A percentile compares a stretch with the other conserved stretches of the same genome.
phyloP scores from a whole-genome alignment of 495 filamentous ascomycete species.

The Penicillium pancosmium region DNA sequence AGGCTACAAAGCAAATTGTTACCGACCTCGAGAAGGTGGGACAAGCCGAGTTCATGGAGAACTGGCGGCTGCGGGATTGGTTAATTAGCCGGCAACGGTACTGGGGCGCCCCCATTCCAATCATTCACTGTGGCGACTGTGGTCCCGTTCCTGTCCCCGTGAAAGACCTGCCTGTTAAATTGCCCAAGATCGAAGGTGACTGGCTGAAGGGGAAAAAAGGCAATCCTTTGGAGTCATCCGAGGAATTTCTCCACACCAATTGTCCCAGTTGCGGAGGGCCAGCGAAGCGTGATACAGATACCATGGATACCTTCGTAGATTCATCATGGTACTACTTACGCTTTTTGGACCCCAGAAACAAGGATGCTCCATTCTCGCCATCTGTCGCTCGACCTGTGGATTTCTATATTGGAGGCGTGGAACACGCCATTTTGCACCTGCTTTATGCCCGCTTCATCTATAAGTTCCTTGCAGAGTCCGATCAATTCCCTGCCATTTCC shows the following conservation, averaged over 20 bases:
- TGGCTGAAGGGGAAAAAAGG: conserved; percentile 71
- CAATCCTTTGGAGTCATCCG: conserved; percentile 71
- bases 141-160: conserved; percentile 78
- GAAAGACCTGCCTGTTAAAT: conserved; percentile 72
- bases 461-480: conserved; percentile 72
- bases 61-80: conserved; percentile 84
- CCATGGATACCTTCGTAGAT: conserved; percentile 95
- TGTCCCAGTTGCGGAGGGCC: conserved; percentile 73
- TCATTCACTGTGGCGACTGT: conserved; percentile 79
- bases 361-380: conserved; percentile 59
- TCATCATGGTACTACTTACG: conserved; percentile 92
- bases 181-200: conserved; percentile 70
- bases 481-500: conserved; percentile 52
- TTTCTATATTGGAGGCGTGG: conserved; percentile 83
- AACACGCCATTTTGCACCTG: conserved; percentile 91
- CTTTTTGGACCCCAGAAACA: conserved; percentile 71
- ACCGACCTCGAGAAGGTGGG: conserved; percentile 53
- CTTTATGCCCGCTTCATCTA: conserved; percentile 90
- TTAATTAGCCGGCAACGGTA: conserved; percentile 85
- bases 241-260: conserved; percentile 72
- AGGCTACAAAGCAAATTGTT: conserved; percentile 65
- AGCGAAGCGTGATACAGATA: conserved; percentile 85
- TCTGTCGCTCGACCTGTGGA: conserved; percentile 71
- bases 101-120: conserved; percentile 89
- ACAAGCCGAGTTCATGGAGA: conserved; percentile 60